Evolutionary conservation across 352 stramenopile species (phyloP), one percentile per base, ranked within the genome.

Genomic region (Pythium apleroticum): DNA sequence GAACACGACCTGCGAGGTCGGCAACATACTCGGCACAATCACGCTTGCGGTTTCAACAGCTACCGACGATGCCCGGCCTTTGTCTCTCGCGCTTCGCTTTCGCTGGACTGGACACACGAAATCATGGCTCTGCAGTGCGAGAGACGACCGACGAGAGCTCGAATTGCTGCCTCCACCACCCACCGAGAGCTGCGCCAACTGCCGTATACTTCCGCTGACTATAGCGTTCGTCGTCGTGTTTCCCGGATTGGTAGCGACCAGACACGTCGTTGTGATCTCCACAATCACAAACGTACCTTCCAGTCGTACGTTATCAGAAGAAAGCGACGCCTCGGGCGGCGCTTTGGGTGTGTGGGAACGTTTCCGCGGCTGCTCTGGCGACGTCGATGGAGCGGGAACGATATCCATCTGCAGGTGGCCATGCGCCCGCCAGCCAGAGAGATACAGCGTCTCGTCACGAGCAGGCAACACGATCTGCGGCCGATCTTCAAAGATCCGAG

Each of bases 401-500:
- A 73, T 61, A 17, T 73, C 66, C n/a, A 60, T 30, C 22, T 74
- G 67, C 10, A 74, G 19, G 15, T 68, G 61, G 1, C 67, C 67
- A 17, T 53, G 45, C 1, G 63, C 35, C 19, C 52, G 27, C 57
- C 56, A 69, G 14, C 67, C 67, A 15, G 57, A 63, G 8, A 74
- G 6, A n/a, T 60, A 70, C 2, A 74, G 1, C 4, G 58, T 56
- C 3, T 65, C 57, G 15, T 67, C 67, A 0, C 53, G 52, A 10
- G 37, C n/a, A n/a, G 61, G 37, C 3, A 74, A 46, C 15, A 33
- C 20, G 6, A 53, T 19, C 9, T 63, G 52, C 5, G 53, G 49
- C 22, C 43, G 69, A 57, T 88, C 78, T 65, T 89, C 80, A 5
- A 65, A 69, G 2, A 89, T 63, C 0, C 69, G 68, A 0, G 77